A percentile compares a stretch with the other conserved stretches of the same genome.
phyloP scores from a whole-genome alignment of 768 basidiomycete species.

The Suillus subalutaceus region DNA sequence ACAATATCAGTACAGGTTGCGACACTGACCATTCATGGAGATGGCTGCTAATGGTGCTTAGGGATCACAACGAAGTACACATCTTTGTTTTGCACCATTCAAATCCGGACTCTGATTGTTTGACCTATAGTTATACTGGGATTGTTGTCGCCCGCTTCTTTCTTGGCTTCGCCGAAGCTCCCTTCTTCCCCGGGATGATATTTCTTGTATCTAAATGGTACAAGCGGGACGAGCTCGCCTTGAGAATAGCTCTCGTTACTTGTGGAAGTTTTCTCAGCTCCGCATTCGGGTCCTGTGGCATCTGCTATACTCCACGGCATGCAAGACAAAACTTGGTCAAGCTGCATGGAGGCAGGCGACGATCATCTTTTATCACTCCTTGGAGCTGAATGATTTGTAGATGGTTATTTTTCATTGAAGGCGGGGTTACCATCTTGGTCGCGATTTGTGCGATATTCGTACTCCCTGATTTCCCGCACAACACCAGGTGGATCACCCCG shows the following conservation, averaged over 20 bases:
- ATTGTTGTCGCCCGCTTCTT: slow-evolving; percentile 10
- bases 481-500: slow-evolving; percentile 33
- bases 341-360: slow-evolving; percentile 42
- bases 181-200: slow-evolving; percentile 4
- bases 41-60: not conserved
- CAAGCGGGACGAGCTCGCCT: slow-evolving; percentile 39
- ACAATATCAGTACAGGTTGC: slow-evolving; percentile 38
- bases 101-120: not conserved
- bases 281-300: slow-evolving; percentile 51
- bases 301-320: slow-evolving; percentile 45
- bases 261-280: slow-evolving; percentile 45
- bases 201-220: slow-evolving; percentile 25
- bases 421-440: slow-evolving; percentile 36
- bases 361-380: not conserved
- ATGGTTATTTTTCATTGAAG: slow-evolving; percentile 33
- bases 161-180: slow-evolving; percentile 12
- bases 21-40: not conserved
- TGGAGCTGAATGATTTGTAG: slow-evolving; percentile 6
- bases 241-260: slow-evolving; percentile 37
- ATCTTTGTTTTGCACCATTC: not conserved
- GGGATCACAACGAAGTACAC: slow-evolving; percentile 8
- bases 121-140: slow-evolving; percentile 2
- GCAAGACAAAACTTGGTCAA: slow-evolving; percentile 41
- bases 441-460: slow-evolving; percentile 37
- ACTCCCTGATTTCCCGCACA: slow-evolving; percentile 41